Conservation (phyloP, 75 land plant species). For the Isoetes taiwanensis region DNA sequence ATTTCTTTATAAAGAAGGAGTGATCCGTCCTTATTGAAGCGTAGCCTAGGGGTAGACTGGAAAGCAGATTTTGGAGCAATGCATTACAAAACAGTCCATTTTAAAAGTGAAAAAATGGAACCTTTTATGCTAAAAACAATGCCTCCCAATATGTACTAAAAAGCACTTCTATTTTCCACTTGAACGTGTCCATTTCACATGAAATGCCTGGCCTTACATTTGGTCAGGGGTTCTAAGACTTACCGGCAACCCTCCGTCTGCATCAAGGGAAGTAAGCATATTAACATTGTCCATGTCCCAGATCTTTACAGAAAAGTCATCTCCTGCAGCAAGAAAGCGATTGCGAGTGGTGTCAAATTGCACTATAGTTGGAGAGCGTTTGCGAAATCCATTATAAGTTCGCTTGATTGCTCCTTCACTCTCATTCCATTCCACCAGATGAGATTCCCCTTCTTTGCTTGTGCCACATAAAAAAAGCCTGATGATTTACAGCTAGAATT, state of each 20-base stretch:
- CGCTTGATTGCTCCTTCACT: slow-evolving; percentile 84
- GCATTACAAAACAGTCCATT: too few relatives aligned
- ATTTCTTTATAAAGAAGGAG: slow-evolving; percentile 63
- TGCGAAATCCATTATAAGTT: slow-evolving; percentile 59
- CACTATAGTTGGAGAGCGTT: slow-evolving; percentile 59
- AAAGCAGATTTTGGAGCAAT: too few relatives aligned
- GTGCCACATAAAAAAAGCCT: slow-evolving; percentile 88
- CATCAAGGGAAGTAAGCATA: slow-evolving; percentile 47
- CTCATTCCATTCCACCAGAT: slow-evolving; percentile 85
- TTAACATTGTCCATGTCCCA: slow-evolving; percentile 80
- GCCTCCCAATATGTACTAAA: neutral
- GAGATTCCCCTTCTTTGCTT: slow-evolving; percentile 75
- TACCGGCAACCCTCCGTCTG: slow-evolving; percentile 75
- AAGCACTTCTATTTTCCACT: too few relatives aligned
- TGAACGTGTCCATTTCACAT: too few relatives aligned
- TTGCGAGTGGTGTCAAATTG: slow-evolving; percentile 83
- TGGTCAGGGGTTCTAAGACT: neutral
- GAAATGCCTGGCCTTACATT: neutral
- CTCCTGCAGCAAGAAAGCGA: slow-evolving; percentile 74
- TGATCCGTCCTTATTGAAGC: slow-evolving; percentile 73
- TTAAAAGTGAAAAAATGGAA: neutral
- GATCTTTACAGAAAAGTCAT: slow-evolving; percentile 56
- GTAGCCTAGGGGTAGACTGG: slow-evolving; percentile 58
- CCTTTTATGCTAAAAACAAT: neutral
- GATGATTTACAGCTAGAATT: too few relatives aligned